Evolutionary conservation across 2,329 filamentous ascomycete genomes (phyloP).

Genomic region (Parastagonospora avenae): DNA sequence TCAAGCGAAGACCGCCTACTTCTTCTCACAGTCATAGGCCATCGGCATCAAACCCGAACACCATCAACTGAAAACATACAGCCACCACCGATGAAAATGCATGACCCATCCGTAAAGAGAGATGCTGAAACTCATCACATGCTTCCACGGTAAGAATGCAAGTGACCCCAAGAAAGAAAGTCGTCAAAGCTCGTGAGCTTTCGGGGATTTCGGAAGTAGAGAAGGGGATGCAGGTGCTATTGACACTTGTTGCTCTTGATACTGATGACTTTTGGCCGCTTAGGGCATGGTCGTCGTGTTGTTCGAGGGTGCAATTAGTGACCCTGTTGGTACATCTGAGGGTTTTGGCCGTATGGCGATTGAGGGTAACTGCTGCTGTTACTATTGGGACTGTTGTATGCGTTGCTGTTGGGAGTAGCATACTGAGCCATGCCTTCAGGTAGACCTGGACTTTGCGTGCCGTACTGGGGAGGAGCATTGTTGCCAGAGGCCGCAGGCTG

Average conservation of each 20-base stretch:
- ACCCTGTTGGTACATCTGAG: conserved; percentile 56
- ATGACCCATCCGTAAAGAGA: conserved; percentile 33
- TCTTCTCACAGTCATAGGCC: conserved; percentile 1
- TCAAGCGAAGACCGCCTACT: conserved; percentile 12
- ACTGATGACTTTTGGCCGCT: too few relatives aligned
- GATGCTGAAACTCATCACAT: conserved; percentile 34
- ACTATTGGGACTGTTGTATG: conserved; percentile 51
- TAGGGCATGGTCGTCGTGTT: not conserved
- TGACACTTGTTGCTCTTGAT: too few relatives aligned
- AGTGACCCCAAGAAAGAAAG: conserved; percentile 30
- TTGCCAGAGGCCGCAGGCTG: conserved; percentile 53
- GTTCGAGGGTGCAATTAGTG: conserved; percentile 28
- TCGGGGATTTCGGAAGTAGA: conserved; percentile 10
- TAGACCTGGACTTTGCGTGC: conserved; percentile 51
- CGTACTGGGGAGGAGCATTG: conserved; percentile 52
- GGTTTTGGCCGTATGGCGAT: conserved; percentile 56
- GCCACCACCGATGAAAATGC: conserved; percentile 48
- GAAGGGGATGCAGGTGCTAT: conserved; percentile 3
- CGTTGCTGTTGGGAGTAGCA: conserved; percentile 47
- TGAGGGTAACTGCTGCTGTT: conserved; percentile 56
- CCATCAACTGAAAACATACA: conserved; percentile 42
- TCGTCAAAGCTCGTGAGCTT: conserved; percentile 26
- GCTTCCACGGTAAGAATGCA: conserved; percentile 27
- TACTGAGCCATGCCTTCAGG: conserved; percentile 59
- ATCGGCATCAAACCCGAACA: conserved; percentile 31